Percentiles rank a stretch among this genome's conserved stretches.
phyloP scores from a whole-genome alignment of 805 yeast genomes.

The Cyberlindnera nakhonratchasimensis region DNA sequence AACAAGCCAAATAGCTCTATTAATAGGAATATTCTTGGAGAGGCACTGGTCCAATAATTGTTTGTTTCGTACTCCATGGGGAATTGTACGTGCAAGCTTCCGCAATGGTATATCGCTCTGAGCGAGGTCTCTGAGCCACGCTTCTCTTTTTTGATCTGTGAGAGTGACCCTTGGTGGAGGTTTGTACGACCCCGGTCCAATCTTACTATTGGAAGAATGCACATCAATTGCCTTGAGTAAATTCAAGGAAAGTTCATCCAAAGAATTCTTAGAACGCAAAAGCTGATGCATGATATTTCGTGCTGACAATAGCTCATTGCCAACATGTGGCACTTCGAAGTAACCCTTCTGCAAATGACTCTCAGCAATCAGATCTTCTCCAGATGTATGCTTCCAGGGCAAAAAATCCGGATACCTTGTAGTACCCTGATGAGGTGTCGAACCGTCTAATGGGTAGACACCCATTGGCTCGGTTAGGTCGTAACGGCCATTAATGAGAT shows the following conservation, averaged over 20 bases:
- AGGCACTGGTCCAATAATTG: slow-evolving; percentile 71
- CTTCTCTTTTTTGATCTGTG: slow-evolving; percentile 79
- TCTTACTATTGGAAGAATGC: slow-evolving; percentile 42
- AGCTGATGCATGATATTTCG: slow-evolving; percentile 46
- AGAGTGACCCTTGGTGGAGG: slow-evolving; percentile 89
- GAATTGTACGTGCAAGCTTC: slow-evolving; percentile 71
- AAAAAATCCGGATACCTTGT: slow-evolving; percentile 61
- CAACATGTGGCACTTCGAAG: slow-evolving; percentile 57
- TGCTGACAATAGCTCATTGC: slow-evolving; percentile 69
- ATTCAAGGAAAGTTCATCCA: slow-evolving; percentile 47
- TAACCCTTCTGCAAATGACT: slow-evolving; percentile 67
- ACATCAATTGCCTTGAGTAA: slow-evolving; percentile 46
- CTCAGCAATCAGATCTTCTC: slow-evolving; percentile 52
- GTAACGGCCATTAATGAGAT: slow-evolving; percentile 30
- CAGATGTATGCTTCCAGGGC: slow-evolving; percentile 62
- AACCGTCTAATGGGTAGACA: slow-evolving; percentile 32
- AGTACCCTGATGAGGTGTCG: slow-evolving; percentile 12
- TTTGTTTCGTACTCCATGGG: slow-evolving; percentile 83
- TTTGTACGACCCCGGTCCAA: slow-evolving; percentile 53
- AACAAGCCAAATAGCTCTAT: slow-evolving; percentile 89
- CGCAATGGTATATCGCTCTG: slow-evolving; percentile 61
- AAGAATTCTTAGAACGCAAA: slow-evolving; percentile 29
- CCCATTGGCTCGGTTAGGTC: slow-evolving; percentile 31
- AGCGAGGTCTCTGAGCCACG: slow-evolving; percentile 83
- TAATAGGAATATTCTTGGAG: slow-evolving; percentile 61